phyloP scores from a whole-genome alignment of 139 green algal species.

The Penium margaritaceum region DNA sequence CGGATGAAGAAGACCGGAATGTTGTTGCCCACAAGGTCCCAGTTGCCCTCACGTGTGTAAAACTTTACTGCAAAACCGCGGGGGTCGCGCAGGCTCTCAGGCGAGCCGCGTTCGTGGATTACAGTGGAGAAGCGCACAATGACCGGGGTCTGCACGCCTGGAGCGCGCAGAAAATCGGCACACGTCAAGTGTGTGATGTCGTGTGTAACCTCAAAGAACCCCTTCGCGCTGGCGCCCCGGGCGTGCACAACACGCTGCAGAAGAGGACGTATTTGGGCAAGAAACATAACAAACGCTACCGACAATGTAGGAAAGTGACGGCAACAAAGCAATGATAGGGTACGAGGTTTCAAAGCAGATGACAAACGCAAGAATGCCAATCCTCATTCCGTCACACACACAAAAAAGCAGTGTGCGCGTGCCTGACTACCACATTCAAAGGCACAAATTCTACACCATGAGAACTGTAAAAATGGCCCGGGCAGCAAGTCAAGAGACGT shows the following conservation, averaged over 20 bases:
- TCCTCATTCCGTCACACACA: too few species aligned
- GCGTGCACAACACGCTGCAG: conserved; percentile 80
- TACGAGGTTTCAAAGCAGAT: too few species aligned
- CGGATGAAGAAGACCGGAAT: conserved; percentile 86
- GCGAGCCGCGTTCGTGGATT: conserved; percentile 74
- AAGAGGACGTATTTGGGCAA: too few species aligned
- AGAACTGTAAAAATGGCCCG: too few species aligned
- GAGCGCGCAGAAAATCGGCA: conserved; percentile 85
- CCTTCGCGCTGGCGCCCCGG: conserved; percentile 81
- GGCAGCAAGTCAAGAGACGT: too few species aligned
- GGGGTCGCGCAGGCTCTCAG: conserved; percentile 84
- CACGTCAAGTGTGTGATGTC: conserved; percentile 86
- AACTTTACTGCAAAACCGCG: conserved; percentile 95
- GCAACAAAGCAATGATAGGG: background rate
- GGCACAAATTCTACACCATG: too few species aligned
- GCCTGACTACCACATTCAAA: too few species aligned
- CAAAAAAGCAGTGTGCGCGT: too few species aligned
- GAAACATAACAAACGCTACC: background rate
- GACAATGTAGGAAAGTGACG: background rate
- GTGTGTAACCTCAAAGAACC: conserved; percentile 96
- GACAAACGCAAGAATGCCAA: too few species aligned
- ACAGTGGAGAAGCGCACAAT: conserved; percentile 89
- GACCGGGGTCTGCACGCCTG: conserved; percentile 84
- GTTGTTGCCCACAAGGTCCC: conserved; percentile 77
- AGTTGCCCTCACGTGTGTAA: conserved; percentile 72